These are phyloP conservation scores for Silene vulgaris DNA, from an alignment of 179 eudicot species.

Conservation along the genomic window DNA sequence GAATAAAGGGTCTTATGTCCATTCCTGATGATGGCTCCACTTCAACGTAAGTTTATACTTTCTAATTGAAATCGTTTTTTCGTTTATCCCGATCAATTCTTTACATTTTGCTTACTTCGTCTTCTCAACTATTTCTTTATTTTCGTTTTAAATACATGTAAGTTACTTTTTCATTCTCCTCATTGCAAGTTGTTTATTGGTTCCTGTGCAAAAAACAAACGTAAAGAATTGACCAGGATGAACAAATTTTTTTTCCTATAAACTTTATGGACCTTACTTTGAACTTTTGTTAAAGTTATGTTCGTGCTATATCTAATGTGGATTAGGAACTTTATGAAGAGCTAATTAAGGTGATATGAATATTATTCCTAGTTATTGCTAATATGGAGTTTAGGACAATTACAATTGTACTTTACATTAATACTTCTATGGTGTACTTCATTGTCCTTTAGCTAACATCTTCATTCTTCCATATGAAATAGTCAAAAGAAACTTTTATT, in stretches of 20 bases:
- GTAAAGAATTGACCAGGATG: too few relatives aligned
- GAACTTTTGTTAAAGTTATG: not conserved
- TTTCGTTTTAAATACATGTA: too few relatives aligned
- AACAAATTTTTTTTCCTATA: too few relatives aligned
- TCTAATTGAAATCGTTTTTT: too few relatives aligned
- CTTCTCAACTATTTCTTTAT: too few relatives aligned
- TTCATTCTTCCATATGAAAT: not conserved
- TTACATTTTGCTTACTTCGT: too few relatives aligned
- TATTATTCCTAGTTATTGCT: not conserved
- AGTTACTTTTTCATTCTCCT: too few relatives aligned
- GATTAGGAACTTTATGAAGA: too few relatives aligned
- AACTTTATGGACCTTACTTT: too few relatives aligned
- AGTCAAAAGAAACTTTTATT: not conserved
- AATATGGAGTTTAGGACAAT: not conserved
- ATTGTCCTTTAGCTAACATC: not conserved
- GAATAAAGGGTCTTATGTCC: conserved; percentile 91
- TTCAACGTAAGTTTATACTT: conserved; percentile 44
- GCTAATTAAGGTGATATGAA: not conserved
- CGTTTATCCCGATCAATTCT: too few relatives aligned
- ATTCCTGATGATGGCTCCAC: conserved; percentile 55
- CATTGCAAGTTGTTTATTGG: too few relatives aligned
- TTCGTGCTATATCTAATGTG: not conserved
- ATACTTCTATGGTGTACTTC: conserved; percentile 12
- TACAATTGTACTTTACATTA: conserved; percentile 8
- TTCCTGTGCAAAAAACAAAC: too few relatives aligned